Evolutionary conservation across 1,139 yeast genomes (phyloP).

Genomic region (Pichia sp.): DNA sequence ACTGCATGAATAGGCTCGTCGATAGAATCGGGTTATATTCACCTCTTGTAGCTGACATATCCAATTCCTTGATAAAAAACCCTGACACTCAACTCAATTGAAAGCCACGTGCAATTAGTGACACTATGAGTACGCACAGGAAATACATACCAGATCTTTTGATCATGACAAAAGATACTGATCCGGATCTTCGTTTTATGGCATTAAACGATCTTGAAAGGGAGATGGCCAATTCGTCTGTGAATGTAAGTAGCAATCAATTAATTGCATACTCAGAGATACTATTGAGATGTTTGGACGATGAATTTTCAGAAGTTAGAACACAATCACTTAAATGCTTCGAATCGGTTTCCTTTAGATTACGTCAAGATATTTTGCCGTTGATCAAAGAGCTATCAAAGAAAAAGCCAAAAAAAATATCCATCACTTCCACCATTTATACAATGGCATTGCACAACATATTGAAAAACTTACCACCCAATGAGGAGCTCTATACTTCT

Average conservation of each 20-base stretch:
- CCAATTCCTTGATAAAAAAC: no score
- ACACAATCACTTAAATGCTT: slow-evolving; percentile 69
- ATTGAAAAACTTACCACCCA: slow-evolving; percentile 37
- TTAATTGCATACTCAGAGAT: slow-evolving; percentile 43
- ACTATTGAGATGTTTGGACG: slow-evolving; percentile 53
- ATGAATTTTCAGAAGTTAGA: slow-evolving; percentile 71
- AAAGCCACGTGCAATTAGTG: background rate
- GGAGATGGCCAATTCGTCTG: slow-evolving; percentile 34
- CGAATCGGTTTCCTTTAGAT: slow-evolving; percentile 36
- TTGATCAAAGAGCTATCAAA: slow-evolving; percentile 29
- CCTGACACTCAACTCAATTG: background rate
- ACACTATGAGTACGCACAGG: slow-evolving; percentile 6
- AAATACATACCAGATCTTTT: slow-evolving; percentile 33
- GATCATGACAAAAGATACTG: slow-evolving; percentile 61
- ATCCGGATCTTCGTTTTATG: slow-evolving; percentile 84
- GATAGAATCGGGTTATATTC: no score
- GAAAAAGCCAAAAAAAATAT: slow-evolving; percentile 32
- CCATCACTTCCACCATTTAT: slow-evolving; percentile 57
- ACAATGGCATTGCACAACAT: slow-evolving; percentile 69
- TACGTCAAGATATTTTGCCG: slow-evolving; percentile 28
- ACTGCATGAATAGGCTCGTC: no score
- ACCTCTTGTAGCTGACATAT: no score
- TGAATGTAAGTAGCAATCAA: slow-evolving; percentile 26
- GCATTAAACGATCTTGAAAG: slow-evolving; percentile 72
- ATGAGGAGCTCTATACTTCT: slow-evolving; percentile 16